Percentiles rank a stretch among this genome's conserved stretches.
These are phyloP conservation scores for Leucogyrophana mollusca DNA, from an alignment of 768 basidiomycete genomes.

Conservation along the genomic window DNA sequence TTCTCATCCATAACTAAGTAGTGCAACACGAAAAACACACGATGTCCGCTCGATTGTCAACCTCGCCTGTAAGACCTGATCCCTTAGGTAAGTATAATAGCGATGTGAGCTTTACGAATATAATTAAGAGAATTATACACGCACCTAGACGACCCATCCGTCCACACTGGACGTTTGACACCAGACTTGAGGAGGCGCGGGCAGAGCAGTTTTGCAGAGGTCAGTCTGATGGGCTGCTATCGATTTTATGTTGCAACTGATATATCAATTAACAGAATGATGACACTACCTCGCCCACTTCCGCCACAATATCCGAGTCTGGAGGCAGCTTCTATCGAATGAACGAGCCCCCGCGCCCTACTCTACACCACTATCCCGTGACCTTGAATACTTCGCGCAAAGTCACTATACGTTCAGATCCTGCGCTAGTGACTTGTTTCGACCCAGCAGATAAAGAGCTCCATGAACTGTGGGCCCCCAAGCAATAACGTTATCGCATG, in stretches of 20 bases:
- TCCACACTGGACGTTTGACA: slow-evolving; percentile 7
- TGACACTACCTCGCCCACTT: slow-evolving; percentile 22
- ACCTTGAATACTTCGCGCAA: slow-evolving; percentile 32
- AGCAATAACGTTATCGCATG: slow-evolving; percentile 13
- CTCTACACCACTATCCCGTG: slow-evolving; percentile 15
- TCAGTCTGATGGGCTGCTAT: slow-evolving; percentile 1
- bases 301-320: slow-evolving; percentile 30
- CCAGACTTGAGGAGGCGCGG: slow-evolving; percentile 14
- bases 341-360: slow-evolving; percentile 9
- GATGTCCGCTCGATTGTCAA: neutral
- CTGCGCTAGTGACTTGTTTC: slow-evolving; percentile 68
- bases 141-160: neutral
- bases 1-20: too few species aligned
- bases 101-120: neutral
- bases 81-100: neutral
- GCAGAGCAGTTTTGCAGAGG: slow-evolving; percentile 12
- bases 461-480: slow-evolving; percentile 75
- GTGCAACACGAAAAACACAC: too few species aligned
- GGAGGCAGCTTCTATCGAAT: slow-evolving; percentile 17
- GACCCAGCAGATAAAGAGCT: slow-evolving; percentile 75
- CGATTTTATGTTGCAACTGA: neutral
- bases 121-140: neutral
- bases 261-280: slow-evolving; percentile 10
- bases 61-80: neutral
- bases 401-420: slow-evolving; percentile 59